Evolutionary conservation across 495 filamentous ascomycete species (phyloP), one percentile per base, ranked within the genome.

Genomic region (Lasiosphaeria hispida): DNA sequence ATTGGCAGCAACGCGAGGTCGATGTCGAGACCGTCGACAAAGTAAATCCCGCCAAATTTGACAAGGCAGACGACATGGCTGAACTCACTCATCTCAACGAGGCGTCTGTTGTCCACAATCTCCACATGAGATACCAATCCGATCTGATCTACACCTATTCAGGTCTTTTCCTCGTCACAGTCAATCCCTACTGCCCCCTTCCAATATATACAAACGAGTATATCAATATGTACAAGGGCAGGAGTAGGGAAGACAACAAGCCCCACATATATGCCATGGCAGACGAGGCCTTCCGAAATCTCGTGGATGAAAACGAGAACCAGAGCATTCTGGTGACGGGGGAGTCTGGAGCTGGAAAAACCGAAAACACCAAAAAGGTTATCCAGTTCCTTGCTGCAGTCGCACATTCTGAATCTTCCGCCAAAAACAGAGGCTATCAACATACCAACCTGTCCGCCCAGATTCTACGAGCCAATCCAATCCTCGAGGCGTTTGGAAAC

Each of bases 141-240:
- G 94, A 99, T 68, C 71, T 97, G 36, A 99, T 99, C 43, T 99
- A 99, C 82, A 99, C 95, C 17, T 99, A 99, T 67, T 99, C 95
- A 0, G 95, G 95, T 0, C 79, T 99, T 19, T 99, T 99, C 75
- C 79, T 99, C 61, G 95, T 99, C 18, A 91, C 95, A 0, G 88
- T 99, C 50, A 99, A 99, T 72, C 95, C 95, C 17, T 99, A 99
- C 69, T 95, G 92, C 56, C 83, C 90, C 13, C 76, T 99, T 10
- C 89, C 95, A 15, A 97, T 99, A 39, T 99, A 99, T 75, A 92
- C 86, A 30, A 92, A 93, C 67, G 95, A 99, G 55, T 96, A 96
- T 72, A 81, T 99, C 75, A 92, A 92, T 62, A 92, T 95, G 88
- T 99, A 97, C 76, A 90, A 91, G 64, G 94, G 93, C 9, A 82